Evolutionary conservation across 2,329 filamentous ascomycete species (phyloP), one percentile per base, ranked within the genome.

Genomic region (Fusarium chlamydosporum): DNA sequence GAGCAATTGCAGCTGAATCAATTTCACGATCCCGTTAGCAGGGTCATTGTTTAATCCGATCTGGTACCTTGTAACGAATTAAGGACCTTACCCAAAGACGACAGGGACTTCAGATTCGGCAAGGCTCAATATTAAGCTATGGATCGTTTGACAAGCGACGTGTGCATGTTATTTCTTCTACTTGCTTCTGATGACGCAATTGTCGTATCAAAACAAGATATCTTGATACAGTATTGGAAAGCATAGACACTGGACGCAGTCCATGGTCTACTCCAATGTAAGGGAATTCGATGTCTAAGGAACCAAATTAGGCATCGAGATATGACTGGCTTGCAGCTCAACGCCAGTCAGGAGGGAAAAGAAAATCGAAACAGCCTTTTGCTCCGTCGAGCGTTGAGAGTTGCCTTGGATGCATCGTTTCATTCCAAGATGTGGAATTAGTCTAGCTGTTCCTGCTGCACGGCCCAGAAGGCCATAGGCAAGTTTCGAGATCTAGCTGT

Each of bases 401-500:
- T 61, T 45, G 27, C 26, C 43, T 51, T 61, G 56, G 33, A 53
- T 20, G 26, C 18, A 38, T 38, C 16, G 52, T 69, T 46, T 62
- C 42, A 31, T 52, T 40, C 52, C 11, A 27, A 31, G 23, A 29
- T 37, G 34, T 53, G 38, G 29, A 51, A 38, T 15, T 26, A 27
- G 26, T 55, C 41, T 45, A 42, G 61, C 33, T 54, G 42, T 15
- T 51, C 43, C 27, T 38, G 11, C 59, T 56, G 53, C 40, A 56
- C 57, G 29, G 35, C 23, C 23, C 23, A 23, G 23, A 23, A 23
- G 23, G 23, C 41, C 52, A 61, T 51, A 23, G 37, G 41, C 34
- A 33, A 27, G 60, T 65, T 70, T 70, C 56, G 51, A 45, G 52
- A 42, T 51, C 48, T 40, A 26, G 35, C 26, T 33, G 37, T 40